Evolutionary conservation across 495 filamentous ascomycete genomes (phyloP).

Genomic region (Xylaria cubensis): DNA sequence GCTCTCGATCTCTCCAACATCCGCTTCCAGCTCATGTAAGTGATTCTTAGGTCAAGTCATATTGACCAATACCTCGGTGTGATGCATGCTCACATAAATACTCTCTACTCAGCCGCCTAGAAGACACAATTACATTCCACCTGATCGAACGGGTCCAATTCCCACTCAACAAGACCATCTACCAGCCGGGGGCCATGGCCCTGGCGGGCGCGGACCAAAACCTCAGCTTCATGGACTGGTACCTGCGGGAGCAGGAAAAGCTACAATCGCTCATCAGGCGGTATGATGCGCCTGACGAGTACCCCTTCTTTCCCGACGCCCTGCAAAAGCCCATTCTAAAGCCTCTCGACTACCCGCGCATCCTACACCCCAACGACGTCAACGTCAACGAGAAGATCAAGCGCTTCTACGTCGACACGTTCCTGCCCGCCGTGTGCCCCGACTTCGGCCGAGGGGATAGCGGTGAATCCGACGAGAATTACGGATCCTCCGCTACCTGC

Average conservation of each 20-base stretch:
- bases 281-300: slow-evolving; percentile 95
- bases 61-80: slow-evolving; percentile 6
- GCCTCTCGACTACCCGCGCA: slow-evolving; percentile 86
- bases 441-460: slow-evolving; percentile 74
- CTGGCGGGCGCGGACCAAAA: slow-evolving; percentile 51
- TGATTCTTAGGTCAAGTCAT: background rate
- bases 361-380: slow-evolving; percentile 91
- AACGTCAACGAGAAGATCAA: slow-evolving; percentile 92
- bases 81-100: slow-evolving; percentile 4
- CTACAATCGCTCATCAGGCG: slow-evolving; percentile 94
- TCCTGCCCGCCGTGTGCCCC: slow-evolving; percentile 83
- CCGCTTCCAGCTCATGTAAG: slow-evolving; percentile 91
- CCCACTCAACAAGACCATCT: slow-evolving; percentile 88
- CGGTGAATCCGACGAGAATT: slow-evolving; percentile 90
- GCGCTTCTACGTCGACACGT: slow-evolving; percentile 77
- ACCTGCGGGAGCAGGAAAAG: slow-evolving; percentile 85
- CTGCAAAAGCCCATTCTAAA: slow-evolving; percentile 82
- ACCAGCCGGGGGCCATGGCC: slow-evolving; percentile 84
- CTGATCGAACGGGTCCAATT: slow-evolving; percentile 98
- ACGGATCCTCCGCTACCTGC: slow-evolving; percentile 88
- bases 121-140: slow-evolving; percentile 99
- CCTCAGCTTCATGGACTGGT: slow-evolving; percentile 91
- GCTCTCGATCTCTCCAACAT: slow-evolving; percentile 92
- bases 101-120: slow-evolving; percentile 73
- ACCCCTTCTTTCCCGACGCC: slow-evolving; percentile 91